Evolutionary conservation across 164 flowering plant genomes (phyloP), one percentile per base, ranked within the genome.

Genomic region (Tinospora cordifolia): DNA sequence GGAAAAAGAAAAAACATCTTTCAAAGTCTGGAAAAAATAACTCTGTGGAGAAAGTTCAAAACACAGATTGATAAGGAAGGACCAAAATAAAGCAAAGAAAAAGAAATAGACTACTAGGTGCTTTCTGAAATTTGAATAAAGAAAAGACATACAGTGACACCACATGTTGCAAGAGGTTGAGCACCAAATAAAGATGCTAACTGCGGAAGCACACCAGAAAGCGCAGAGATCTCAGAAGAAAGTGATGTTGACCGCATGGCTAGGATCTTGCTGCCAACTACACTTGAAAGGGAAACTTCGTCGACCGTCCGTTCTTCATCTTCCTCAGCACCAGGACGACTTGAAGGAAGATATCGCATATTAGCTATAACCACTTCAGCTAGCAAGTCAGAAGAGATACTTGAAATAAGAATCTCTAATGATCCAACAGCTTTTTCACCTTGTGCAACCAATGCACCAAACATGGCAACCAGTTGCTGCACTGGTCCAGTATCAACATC

Each of bases 371-470:
- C 98, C 30, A 95, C 92, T 76, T 95, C 98, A 38, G 97, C 96
- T 62, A 95, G 85, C 81, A 95, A 83, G 81, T 95, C 99, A 24
- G 96, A 80, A 47, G 99, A 90, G 63, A 95, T 90, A 75, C 96
- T 92, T 72, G 97, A 84, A 75, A 95, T 88, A 75, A 95, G 87
- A 72, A 95, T 88, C 80, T 88, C 90, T 68, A 95, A 77, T 40
- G 88, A 83, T 59, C 77, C 88, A 72, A 72, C 82, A 73, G 97
- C 96, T 68, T 83, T 89, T 80, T 95, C 99, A 70, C 99, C 99
- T 84, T 95, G 96, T 72, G 97, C 96, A 75, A 92, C 96, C 83
- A 95, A 84, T 44, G 91, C 91, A 71, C 93, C 90, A 84, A 95
- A 92, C 96, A 92, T 87, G 21, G 91, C 86, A 73, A 91, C 89